Percentiles rank a stretch among this genome's conserved stretches.
These are phyloP conservation scores for Aegilops bicornis DNA, from an alignment of 176 grass and related monocot species.

Conservation along the genomic window DNA sequence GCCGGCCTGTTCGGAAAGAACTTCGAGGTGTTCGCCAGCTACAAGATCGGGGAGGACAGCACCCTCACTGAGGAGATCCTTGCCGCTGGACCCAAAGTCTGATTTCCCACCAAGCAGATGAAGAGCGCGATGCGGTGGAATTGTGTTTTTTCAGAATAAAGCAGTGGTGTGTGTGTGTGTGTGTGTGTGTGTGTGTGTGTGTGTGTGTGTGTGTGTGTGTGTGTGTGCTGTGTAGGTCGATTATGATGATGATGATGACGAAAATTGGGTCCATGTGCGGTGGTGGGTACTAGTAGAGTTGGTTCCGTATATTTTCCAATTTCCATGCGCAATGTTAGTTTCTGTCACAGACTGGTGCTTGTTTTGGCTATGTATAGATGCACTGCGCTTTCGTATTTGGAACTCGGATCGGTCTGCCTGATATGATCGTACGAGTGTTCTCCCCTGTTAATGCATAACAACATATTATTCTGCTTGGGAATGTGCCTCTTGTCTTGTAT, in stretches of 20 bases:
- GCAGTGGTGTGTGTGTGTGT: slow-evolving; percentile 11
- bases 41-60: slow-evolving; percentile 73
- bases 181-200: not conserved
- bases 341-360: not conserved
- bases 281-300: not conserved
- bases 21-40: slow-evolving; percentile 93
- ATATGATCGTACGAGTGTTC: not conserved
- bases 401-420: not conserved
- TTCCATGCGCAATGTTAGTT: slow-evolving; percentile 5
- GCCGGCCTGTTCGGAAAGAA: slow-evolving; percentile 93
- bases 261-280: slow-evolving; percentile 10
- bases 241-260: slow-evolving; percentile 23
- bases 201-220: slow-evolving; percentile 17
- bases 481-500: not conserved
- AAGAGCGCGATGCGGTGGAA: slow-evolving; percentile 11
- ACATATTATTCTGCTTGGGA: not conserved
- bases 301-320: slow-evolving; percentile 22
- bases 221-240: not conserved
- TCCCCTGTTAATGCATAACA: not conserved
- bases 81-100: slow-evolving; percentile 87
- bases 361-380: slow-evolving; percentile 21
- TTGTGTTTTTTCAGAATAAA: slow-evolving; percentile 41
- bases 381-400: slow-evolving; percentile 17
- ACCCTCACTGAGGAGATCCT: slow-evolving; percentile 91
- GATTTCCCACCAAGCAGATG: slow-evolving; percentile 32